These are phyloP conservation scores for Hanseniaspora meyeri DNA, from an alignment of 805 yeast genomes.

Conservation along the genomic window DNA sequence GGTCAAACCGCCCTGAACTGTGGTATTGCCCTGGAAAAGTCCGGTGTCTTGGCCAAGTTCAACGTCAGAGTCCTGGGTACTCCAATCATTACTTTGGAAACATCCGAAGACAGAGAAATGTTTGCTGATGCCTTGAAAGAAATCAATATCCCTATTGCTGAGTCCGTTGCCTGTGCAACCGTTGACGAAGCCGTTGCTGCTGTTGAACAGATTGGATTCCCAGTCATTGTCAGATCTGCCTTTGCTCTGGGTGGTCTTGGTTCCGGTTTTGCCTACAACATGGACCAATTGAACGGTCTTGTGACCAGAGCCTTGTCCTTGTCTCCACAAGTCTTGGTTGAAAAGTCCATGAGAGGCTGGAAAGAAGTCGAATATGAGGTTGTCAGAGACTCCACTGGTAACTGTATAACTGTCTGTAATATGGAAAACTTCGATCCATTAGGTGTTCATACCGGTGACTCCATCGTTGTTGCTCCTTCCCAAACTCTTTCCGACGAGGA, in stretches of 20 bases:
- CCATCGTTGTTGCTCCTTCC: constrained; percentile 97
- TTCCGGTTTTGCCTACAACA: constrained; percentile 91
- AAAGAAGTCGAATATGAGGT: constrained; percentile 97
- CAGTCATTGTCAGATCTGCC: constrained; percentile 95
- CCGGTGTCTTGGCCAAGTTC: constrained; percentile 56
- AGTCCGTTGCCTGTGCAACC: constrained; percentile 71
- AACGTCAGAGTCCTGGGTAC: constrained; percentile 89
- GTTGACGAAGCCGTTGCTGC: constrained; percentile 76
- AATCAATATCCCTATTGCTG: constrained; percentile 90
- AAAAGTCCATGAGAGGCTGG: constrained; percentile 98
- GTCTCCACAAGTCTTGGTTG: constrained; percentile 91
- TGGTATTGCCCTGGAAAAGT: constrained; percentile 91
- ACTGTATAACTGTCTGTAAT: constrained; percentile 97
- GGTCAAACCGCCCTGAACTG: constrained; percentile 97
- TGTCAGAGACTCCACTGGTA: constrained; percentile 92
- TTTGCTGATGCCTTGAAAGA: constrained; percentile 91
- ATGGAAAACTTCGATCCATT: constrained; percentile 98
- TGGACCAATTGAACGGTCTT: constrained; percentile 64
- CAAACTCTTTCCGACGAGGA: constrained; percentile 95
- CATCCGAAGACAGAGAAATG: constrained; percentile 95
- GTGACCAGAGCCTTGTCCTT: constrained; percentile 89
- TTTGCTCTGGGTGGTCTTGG: constrained; percentile 96
- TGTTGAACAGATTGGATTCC: constrained; percentile 79
- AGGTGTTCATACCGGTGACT: constrained; percentile 98
- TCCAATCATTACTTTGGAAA: constrained; percentile 86